phyloP scores from a whole-genome alignment of 2,329 filamentous ascomycete species.

The Didymellaceae sp. region DNA sequence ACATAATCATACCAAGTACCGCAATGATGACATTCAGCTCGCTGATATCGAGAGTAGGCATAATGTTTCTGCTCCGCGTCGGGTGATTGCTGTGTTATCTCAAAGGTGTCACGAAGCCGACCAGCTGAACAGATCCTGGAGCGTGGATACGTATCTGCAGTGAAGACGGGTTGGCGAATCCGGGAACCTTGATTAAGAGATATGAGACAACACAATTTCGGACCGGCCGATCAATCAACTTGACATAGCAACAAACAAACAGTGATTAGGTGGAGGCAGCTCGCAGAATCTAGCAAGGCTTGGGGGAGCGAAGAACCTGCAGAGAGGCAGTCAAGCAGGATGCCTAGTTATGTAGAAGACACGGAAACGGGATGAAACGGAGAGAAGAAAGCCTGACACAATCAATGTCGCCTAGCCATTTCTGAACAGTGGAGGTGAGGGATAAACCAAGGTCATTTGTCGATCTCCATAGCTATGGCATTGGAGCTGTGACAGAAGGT shows the following conservation, averaged over 20 bases:
- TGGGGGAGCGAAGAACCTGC: not conserved
- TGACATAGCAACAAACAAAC: not conserved
- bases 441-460: slow-evolving; percentile 2
- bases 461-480: slow-evolving; percentile 1
- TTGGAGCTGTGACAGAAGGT: slow-evolving; percentile 4
- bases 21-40: slow-evolving; percentile 62
- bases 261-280: not conserved
- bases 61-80: slow-evolving; percentile 22
- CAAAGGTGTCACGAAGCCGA: not conserved
- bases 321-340: not conserved
- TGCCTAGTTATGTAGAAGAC: slow-evolving; percentile 3
- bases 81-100: not conserved
- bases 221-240: slow-evolving; percentile 2
- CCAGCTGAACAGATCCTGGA: not conserved
- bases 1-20: slow-evolving; percentile 50
- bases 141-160: not conserved
- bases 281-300: not conserved
- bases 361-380: slow-evolving; percentile 4
- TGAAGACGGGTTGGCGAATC: not conserved
- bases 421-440: slow-evolving; percentile 1
- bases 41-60: slow-evolving; percentile 58
- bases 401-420: slow-evolving; percentile 1
- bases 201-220: not conserved
- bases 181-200: not conserved
- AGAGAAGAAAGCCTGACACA: not conserved